Percentiles rank a stretch among this genome's conserved stretches.
These are phyloP conservation scores for Cystobasidium sp. DNA, from an alignment of 1,284 basidiomycete genomes.

Conservation along the genomic window DNA sequence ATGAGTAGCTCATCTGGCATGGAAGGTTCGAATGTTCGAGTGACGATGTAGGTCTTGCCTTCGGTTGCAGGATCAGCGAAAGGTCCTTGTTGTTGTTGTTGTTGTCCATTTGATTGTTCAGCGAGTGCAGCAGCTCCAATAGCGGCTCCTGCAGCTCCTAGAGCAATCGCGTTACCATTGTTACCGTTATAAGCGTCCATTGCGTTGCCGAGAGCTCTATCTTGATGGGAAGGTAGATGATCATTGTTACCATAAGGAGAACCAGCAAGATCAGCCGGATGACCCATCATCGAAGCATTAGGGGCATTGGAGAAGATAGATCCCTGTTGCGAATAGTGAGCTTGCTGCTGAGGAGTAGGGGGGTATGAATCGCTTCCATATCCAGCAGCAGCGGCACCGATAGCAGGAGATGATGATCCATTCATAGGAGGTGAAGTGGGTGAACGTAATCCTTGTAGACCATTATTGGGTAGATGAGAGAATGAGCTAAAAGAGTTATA, in stretches of 20 bases:
- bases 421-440: not conserved
- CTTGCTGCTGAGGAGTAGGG: constrained; percentile 32
- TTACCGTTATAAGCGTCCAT: constrained; percentile 20
- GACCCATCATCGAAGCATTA: constrained; percentile 15
- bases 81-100: constrained; percentile 42
- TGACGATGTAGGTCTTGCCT: constrained; percentile 51
- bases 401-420: not conserved
- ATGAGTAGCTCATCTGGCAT: constrained; percentile 53
- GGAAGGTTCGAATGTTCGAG: constrained; percentile 51
- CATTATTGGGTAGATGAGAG: constrained; percentile 8
- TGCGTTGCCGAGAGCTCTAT: constrained; percentile 3
- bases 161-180: constrained; percentile 13
- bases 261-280: not conserved
- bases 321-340: constrained; percentile 17
- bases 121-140: constrained; percentile 10
- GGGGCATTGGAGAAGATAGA: constrained; percentile 1
- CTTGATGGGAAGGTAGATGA: constrained; percentile 13
- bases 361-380: constrained; percentile 33
- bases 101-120: not conserved
- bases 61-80: constrained; percentile 51
- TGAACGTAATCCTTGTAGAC: constrained; percentile 1
- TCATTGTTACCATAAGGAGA: constrained; percentile 5
- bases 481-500: constrained; percentile 2
- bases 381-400: too few species aligned
- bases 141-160: constrained; percentile 8